Conservation (phyloP, 1,139 yeast species). For the Diutina mesorugosa region DNA sequence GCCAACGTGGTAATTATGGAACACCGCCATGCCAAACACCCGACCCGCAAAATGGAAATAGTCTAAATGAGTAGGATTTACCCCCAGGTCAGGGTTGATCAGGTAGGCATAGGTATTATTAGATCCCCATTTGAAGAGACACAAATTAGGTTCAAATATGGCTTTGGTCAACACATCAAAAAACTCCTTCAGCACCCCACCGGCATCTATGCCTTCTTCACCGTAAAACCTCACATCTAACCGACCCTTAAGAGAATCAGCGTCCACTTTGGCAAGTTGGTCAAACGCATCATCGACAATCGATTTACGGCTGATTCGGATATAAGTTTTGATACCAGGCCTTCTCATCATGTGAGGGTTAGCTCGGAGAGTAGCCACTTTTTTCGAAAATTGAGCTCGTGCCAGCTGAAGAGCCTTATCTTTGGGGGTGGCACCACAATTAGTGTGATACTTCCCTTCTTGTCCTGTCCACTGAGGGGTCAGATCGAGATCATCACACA, state of each 20-base stretch:
- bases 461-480: not conserved
- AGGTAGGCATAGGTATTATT: slow-evolving; percentile 96
- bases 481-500: not conserved
- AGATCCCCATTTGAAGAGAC: slow-evolving; percentile 92
- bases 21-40: slow-evolving; percentile 94
- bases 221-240: slow-evolving; percentile 97
- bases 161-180: slow-evolving; percentile 93
- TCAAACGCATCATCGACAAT: not conserved
- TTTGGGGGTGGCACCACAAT: not conserved
- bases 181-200: slow-evolving; percentile 97
- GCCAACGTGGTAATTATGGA: slow-evolving; percentile 94
- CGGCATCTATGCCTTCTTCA: slow-evolving; percentile 97
- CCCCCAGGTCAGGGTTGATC: slow-evolving; percentile 95
- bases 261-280: slow-evolving; percentile 13
- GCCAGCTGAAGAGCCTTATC: not conserved
- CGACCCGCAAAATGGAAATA: slow-evolving; percentile 97
- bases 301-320: not conserved
- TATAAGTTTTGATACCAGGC: not conserved
- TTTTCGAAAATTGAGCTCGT: not conserved
- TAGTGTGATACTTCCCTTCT: not conserved
- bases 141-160: slow-evolving; percentile 97
- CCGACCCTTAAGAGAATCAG: slow-evolving; percentile 93
- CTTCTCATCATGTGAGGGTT: not conserved
- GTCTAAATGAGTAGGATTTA: slow-evolving; percentile 94
- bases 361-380: not conserved